Conservation (phyloP, 345 rosid genomes). For the Pistacia integerrima region DNA sequence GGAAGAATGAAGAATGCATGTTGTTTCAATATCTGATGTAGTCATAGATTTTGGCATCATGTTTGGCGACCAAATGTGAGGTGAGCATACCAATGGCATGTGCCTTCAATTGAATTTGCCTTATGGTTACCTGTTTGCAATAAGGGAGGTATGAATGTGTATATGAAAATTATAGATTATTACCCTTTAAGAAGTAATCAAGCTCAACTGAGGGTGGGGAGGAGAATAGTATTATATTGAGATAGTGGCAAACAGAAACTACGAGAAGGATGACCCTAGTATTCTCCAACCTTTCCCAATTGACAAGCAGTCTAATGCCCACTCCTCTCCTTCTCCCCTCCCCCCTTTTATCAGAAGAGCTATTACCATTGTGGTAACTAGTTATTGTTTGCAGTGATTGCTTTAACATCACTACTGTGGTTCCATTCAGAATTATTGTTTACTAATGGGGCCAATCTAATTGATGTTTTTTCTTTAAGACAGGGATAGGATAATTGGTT, state of each 20-base stretch:
- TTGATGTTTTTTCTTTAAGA: not conserved
- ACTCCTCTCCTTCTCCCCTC: too few relatives aligned
- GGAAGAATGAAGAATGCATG: not conserved
- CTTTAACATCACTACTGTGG: not conserved
- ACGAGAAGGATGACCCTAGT: too few relatives aligned
- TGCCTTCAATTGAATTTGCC: too few relatives aligned
- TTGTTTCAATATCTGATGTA: not conserved
- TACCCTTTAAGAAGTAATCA: not conserved
- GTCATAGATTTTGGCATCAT: not conserved
- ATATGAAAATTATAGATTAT: not conserved
- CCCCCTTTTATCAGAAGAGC: too few relatives aligned
- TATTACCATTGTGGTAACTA: too few relatives aligned
- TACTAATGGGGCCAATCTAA: not conserved
- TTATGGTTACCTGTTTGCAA: too few relatives aligned
- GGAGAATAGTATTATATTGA: not conserved
- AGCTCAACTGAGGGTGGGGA: not conserved
- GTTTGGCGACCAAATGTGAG: not conserved
- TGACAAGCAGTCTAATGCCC: too few relatives aligned
- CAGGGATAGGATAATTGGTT: not conserved
- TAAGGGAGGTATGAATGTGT: too few relatives aligned
- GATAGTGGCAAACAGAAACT: not conserved
- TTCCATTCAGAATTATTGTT: not conserved
- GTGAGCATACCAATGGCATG: not conserved
- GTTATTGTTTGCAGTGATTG: too few relatives aligned
- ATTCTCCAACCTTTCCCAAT: too few relatives aligned